Conservation (phyloP, 2,329 filamentous ascomycete species). For the Penicillium psychrosexuale region DNA sequence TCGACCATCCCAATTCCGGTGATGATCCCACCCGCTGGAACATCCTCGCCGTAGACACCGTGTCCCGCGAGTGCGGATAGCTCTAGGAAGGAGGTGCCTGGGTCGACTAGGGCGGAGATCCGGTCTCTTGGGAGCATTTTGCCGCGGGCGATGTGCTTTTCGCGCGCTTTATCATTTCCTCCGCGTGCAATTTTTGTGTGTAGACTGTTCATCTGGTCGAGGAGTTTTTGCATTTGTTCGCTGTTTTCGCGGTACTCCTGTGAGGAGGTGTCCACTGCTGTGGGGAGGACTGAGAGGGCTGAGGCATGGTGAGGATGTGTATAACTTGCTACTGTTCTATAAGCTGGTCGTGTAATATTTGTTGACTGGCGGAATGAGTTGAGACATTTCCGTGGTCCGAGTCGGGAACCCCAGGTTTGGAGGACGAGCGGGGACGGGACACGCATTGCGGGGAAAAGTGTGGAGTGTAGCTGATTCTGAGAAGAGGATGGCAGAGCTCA, state of each 20-base stretch:
- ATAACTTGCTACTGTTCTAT: conserved; percentile 65
- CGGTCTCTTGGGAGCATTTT: conserved; percentile 95
- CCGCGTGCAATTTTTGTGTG: conserved; percentile 71
- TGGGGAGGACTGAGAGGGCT: conserved; percentile 76
- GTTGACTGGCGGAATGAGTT: conserved; percentile 2
- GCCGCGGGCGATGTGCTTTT: conserved; percentile 81
- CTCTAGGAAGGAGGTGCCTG: conserved; percentile 86
- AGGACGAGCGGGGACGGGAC: conserved; percentile 39
- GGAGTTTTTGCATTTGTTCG: conserved; percentile 70
- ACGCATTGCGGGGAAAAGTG: conserved; percentile 35
- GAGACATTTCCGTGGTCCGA: conserved; percentile 14
- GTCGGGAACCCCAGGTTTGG: conserved; percentile 36
- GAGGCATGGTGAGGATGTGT: conserved; percentile 76
- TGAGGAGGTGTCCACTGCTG: conserved; percentile 71
- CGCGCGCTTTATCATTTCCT: conserved; percentile 74
- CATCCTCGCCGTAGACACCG: conserved; percentile 80
- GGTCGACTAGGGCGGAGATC: conserved; percentile 81
- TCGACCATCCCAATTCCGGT: conserved; percentile 88
- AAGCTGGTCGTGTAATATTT: conserved; percentile 8
- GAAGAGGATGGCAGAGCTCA: neutral
- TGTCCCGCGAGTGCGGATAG: conserved; percentile 89
- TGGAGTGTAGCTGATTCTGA: conserved; percentile 4
- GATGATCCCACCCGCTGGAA: conserved; percentile 86
- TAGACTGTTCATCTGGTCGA: conserved; percentile 65
- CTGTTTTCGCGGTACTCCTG: conserved; percentile 79